Conservation (phyloP, 2,329 filamentous ascomycete species). For the Lasiodiplodia theobromae region DNA sequence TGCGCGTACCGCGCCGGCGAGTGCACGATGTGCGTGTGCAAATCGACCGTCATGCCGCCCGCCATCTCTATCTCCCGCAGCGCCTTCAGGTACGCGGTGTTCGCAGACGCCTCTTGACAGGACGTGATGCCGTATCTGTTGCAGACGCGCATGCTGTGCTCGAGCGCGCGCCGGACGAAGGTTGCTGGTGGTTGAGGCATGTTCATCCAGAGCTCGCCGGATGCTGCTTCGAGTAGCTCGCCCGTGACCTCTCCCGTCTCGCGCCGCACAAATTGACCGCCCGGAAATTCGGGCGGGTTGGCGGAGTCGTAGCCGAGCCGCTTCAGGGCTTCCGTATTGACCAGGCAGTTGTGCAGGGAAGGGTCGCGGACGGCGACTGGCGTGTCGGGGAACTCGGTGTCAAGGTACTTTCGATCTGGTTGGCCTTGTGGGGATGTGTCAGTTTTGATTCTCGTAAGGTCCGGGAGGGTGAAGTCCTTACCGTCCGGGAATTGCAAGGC, state of each 20-base stretch:
- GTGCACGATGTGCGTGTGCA: background rate
- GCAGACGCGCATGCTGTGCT: background rate
- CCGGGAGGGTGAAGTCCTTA: background rate
- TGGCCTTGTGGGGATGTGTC: background rate
- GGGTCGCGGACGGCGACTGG: constrained; percentile 42
- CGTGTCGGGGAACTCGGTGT: constrained; percentile 38
- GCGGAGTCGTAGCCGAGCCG: constrained; percentile 38
- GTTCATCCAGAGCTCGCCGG: background rate
- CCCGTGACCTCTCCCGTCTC: constrained; percentile 40
- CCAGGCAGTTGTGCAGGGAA: constrained; percentile 39
- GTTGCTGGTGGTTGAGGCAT: background rate
- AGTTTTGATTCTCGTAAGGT: background rate
- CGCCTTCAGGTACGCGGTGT: background rate
- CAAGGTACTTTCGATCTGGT: constrained; percentile 37
- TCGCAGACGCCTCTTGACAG: background rate
- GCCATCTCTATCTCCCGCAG: too few relatives aligned
- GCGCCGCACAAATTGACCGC: constrained; percentile 36
- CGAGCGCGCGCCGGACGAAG: background rate
- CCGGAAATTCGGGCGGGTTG: constrained; percentile 35
- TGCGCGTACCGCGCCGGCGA: background rate
- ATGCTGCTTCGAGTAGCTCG: constrained; percentile 40
- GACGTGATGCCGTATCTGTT: background rate
- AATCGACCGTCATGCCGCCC: too few relatives aligned
- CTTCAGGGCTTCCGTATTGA: constrained; percentile 39
- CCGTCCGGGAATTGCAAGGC: constrained; percentile 36